Percentiles rank a stretch among this genome's conserved stretches.
Evolutionary conservation across 345 rosid genomes (phyloP).

Genomic region (Eucalyptus leucophloia): DNA sequence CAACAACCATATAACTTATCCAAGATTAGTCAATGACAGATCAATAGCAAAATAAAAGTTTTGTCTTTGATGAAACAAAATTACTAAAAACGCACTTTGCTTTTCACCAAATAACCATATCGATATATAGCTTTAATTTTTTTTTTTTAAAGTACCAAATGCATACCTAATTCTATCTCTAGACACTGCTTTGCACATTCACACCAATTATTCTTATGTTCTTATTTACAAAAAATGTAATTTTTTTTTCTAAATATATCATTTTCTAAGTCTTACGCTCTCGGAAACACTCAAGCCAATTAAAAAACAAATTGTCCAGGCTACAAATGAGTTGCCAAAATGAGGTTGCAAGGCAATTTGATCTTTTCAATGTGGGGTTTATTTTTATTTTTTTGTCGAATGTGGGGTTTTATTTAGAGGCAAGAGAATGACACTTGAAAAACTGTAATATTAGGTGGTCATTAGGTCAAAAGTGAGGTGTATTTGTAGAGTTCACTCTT

Average conservation of each 20-base stretch:
- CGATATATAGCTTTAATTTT: neutral
- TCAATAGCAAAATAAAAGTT: too few relatives aligned
- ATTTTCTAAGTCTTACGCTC: neutral
- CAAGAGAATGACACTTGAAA: neutral
- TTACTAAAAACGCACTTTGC: neutral
- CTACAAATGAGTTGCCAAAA: neutral
- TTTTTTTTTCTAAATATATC: neutral
- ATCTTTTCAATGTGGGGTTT: neutral
- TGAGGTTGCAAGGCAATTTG: neutral
- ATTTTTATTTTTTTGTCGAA: neutral
- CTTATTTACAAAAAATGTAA: neutral
- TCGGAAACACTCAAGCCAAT: neutral
- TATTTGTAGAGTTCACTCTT: neutral
- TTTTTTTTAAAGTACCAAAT: neutral
- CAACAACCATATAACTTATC: too few relatives aligned
- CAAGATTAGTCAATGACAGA: too few relatives aligned
- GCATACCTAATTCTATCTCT: neutral
- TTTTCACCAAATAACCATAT: neutral
- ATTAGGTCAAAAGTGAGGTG: neutral
- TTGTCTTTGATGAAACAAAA: too few relatives aligned
- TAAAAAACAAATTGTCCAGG: neutral
- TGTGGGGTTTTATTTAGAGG: neutral
- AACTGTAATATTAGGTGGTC: neutral
- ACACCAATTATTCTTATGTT: neutral
- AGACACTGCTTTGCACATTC: neutral